Evolutionary conservation across 1,284 basidiomycete genomes (phyloP), one percentile per base, ranked within the genome.

Genomic region (Coniferiporia weirii): DNA sequence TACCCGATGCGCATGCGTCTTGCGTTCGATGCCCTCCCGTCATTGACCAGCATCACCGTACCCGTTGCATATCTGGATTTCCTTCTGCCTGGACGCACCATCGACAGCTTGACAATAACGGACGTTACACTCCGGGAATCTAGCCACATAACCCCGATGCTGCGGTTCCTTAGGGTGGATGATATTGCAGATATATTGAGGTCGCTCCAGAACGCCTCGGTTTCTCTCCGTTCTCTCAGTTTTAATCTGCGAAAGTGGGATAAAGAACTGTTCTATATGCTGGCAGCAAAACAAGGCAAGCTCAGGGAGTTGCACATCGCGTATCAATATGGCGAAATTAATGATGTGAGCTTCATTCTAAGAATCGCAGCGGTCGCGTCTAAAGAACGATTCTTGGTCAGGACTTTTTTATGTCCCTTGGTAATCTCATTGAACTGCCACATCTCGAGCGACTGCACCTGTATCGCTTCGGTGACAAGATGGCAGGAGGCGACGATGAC

Each of bases 221-320:
- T 61, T 20, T 53, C 54, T 2, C 56, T 61, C 12, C 54, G 45
- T 22, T 52, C 51, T 13, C 32, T 63, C 20, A 54, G 56, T n/a
- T 63, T 63, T 49, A 61, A 61, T 36, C 27, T 63, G 43, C 52
- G 34, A 8, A 40, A 34, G 4, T 63, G 60, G 59, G 62, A 63
- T 22, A 61, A 58, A 44, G 62, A 63, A 43, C 34, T 61, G 32
- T 57, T 63, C 17, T 63, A 63, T 49, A 63, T 63, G 62, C 52
- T 63, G 7, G 50, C 53, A 13, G 49, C 35, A 15, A 52, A 45
- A 48, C 52, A 56, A 32, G 38, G 59, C 2, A 55, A 54, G 35
- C 22, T 61, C 7, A 54, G 32, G 59, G 62, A 61, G 43, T 22
- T 63, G n/a, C 48, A 54, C 46, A 52, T 63, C 32, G 53, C 45